Evolutionary conservation across 371 early-diverging fungal genomes (phyloP).

Genomic region (Apophysomyces variabilis): DNA sequence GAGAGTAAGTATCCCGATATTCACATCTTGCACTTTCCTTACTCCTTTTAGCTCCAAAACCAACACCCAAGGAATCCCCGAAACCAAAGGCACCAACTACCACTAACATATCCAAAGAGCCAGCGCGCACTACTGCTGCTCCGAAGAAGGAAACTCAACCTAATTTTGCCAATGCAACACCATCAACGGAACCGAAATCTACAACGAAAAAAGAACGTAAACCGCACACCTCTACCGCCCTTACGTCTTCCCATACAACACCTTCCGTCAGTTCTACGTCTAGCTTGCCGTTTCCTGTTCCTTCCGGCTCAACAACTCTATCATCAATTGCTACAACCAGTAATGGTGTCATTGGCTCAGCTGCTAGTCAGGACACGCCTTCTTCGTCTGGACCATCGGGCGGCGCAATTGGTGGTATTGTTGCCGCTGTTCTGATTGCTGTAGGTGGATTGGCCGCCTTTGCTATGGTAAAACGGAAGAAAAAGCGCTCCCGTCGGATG

Average conservation of each 20-base stretch:
- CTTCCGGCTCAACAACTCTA: not conserved
- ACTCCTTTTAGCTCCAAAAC: not conserved
- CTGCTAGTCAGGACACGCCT: conserved; percentile 1
- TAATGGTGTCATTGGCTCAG: conserved; percentile 1
- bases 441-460: conserved; percentile 44
- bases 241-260: conserved; percentile 1
- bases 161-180: not conserved
- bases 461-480: conserved; percentile 39
- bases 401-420: conserved; percentile 57
- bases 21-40: not conserved
- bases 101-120: not conserved
- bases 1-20: not conserved
- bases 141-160: not conserved
- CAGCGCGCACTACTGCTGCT: not conserved
- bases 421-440: conserved; percentile 39
- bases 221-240: not conserved
- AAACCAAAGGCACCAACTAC: conserved; percentile 4
- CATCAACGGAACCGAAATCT: not conserved
- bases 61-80: conserved; percentile 8
- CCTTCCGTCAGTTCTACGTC: not conserved
- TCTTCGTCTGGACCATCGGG: conserved; percentile 39
- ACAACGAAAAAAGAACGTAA: not conserved
- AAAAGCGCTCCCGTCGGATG: conserved; percentile 15
- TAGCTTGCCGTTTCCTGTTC: not conserved
- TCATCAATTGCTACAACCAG: not conserved